Conservation (phyloP, 352 stramenopile genomes). For the Phytophthora tubulina region DNA sequence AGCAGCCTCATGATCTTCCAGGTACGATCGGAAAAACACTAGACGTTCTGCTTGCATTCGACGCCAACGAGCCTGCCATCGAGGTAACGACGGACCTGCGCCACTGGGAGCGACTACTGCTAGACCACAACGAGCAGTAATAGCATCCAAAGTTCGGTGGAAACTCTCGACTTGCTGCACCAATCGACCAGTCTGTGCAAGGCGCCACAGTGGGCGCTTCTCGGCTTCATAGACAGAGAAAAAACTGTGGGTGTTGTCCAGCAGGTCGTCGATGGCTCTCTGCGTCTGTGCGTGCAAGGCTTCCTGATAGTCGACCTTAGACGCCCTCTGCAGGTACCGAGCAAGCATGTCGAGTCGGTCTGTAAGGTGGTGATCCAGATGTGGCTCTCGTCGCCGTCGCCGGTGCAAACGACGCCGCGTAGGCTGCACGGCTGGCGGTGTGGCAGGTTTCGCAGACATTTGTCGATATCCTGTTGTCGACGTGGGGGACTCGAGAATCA, state of each 20-base stretch:
- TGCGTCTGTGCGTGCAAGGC: conserved; percentile 26
- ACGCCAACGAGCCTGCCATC: conserved; percentile 45
- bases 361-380: conserved; percentile 40
- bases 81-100: conserved; percentile 24
- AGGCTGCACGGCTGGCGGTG: conserved; percentile 25
- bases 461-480: conserved; percentile 18
- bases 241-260: conserved; percentile 42
- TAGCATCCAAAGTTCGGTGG: conserved; percentile 43
- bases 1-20: conserved; percentile 26
- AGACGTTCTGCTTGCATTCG: conserved; percentile 46
- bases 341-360: conserved; percentile 37
- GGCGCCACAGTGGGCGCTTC: conserved; percentile 40
- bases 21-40: conserved; percentile 38
- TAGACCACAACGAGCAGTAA: conserved; percentile 41
- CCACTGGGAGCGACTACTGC: conserved; percentile 24
- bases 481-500: conserved; percentile 38
- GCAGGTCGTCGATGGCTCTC: conserved; percentile 37
- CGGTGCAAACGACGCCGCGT: conserved; percentile 25
- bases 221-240: conserved; percentile 39
- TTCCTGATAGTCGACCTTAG: conserved; percentile 21
- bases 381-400: conserved; percentile 35
- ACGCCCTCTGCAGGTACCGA: conserved; percentile 31
- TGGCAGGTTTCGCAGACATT: conserved; percentile 21
- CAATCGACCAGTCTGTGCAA: conserved; percentile 45
- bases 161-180: conserved; percentile 48